These are phyloP conservation scores for Aspergillus phoenicis DNA, from an alignment of 2,329 filamentous ascomycete genomes.

Conservation along the genomic window DNA sequence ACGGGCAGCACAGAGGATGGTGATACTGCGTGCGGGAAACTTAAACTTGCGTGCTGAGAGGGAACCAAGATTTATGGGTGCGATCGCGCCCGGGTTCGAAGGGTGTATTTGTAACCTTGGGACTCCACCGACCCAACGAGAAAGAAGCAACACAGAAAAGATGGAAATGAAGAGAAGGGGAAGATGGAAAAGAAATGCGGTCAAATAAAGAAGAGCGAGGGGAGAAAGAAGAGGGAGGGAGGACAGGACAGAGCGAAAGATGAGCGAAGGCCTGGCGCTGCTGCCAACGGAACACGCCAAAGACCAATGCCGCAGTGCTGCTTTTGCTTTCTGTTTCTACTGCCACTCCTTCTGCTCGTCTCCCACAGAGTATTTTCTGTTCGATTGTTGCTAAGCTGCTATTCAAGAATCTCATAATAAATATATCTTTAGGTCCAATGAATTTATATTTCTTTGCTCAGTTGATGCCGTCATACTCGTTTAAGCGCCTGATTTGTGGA, in stretches of 20 bases:
- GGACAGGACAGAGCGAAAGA: constrained; percentile 9
- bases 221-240: constrained; percentile 9
- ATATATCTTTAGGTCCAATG: too few species aligned
- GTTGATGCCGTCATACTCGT: too few species aligned
- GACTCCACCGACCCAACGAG: neutral
- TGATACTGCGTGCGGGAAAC: neutral
- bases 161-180: neutral
- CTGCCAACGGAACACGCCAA: constrained; percentile 24
- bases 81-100: neutral
- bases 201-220: neutral
- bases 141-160: constrained; percentile 8
- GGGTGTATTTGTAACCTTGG: neutral
- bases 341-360: neutral
- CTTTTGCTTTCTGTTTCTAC: neutral
- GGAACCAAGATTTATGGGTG: neutral
- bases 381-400: neutral
- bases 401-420: too few species aligned
- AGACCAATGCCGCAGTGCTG: constrained; percentile 27
- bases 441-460: too few species aligned
- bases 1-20: neutral
- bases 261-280: neutral
- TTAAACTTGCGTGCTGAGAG: neutral
- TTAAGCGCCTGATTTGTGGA: too few species aligned
- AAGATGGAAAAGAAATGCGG: constrained; percentile 3
- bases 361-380: neutral